Conservation (phyloP, 192 early-diverging fungal genomes). For the Cladochytrium replicatum region DNA sequence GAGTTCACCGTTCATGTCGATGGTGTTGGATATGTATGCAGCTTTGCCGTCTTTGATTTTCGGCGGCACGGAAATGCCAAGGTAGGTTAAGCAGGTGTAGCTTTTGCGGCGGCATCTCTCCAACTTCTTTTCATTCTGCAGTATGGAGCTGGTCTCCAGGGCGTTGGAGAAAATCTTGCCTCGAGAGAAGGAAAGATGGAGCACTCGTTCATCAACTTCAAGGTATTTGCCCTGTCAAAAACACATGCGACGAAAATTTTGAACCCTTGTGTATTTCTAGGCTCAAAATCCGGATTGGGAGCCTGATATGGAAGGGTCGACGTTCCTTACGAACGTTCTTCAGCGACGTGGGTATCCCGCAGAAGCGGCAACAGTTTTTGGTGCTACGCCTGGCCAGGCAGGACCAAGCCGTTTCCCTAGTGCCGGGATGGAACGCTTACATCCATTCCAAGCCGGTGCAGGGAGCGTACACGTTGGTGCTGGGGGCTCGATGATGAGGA, state of each 20-base stretch:
- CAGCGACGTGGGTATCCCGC: too few relatives aligned
- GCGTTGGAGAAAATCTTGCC: constrained; percentile 49
- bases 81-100: too few relatives aligned
- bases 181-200: constrained; percentile 97
- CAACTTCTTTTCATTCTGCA: too few relatives aligned
- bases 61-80: constrained; percentile 76
- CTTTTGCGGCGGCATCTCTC: not conserved
- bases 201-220: constrained; percentile 92
- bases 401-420: too few relatives aligned
- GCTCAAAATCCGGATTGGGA: constrained; percentile 91
- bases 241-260: not conserved
- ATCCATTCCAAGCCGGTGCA: too few relatives aligned
- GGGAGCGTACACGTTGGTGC: too few relatives aligned
- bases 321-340: constrained; percentile 62
- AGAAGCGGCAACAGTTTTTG: too few relatives aligned
- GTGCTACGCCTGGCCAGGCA: too few relatives aligned
- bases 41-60: constrained; percentile 95
- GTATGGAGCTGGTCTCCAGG: constrained; percentile 77
- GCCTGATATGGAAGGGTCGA: constrained; percentile 64
- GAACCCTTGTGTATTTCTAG: constrained; percentile 16
- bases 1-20: constrained; percentile 91
- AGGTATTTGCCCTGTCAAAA: too few relatives aligned
- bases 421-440: too few relatives aligned
- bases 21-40: constrained; percentile 88
- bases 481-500: too few relatives aligned